Evolutionary conservation across 202 grass and related monocot species (phyloP), one percentile per base, ranked within the genome.

Genomic region (Thinopyrum obtusiflorum): DNA sequence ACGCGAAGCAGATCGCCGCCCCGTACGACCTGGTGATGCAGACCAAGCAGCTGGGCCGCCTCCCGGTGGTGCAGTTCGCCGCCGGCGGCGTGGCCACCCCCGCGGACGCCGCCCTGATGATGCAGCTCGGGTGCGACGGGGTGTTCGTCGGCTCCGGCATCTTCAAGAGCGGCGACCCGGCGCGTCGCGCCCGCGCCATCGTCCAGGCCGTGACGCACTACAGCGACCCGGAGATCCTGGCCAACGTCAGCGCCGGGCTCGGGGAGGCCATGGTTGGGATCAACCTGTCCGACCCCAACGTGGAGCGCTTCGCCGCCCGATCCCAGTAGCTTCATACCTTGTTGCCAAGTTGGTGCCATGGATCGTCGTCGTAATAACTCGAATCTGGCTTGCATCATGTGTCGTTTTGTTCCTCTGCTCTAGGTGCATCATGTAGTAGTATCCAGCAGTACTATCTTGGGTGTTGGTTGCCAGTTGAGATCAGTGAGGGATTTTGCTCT

Each of bases 21-120:
- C 88, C 91, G 4, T 93, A 93, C 46, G 91, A 93, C 82, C 91
- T 93, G 1, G 88, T 93, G 65, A 90, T 93, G 91, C 91, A 93
- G 86, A 90, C 91, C 79, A 93, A 93, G 83, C 91, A 93, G 79
- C 86, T 93, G 2, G 88, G 88, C 5, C 80, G 83, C 59, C 79
- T 93, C 78, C 91, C 91, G 1, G 88, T 93, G 29, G 91, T 93
- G 47, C 91, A 90, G 44, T 93, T 93, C 17, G 91, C 91, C 0
- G 91, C 91, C 1, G 88, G 91, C 2, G 91, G 91, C 4, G 82
- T 93, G 0, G 91, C 91, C 21, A 90, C 85, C n/a, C 91, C 91
- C 1, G 91, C 88, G 1, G 91, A 93, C 53, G 91, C 91, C 3
- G 88, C 88, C 9, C 85, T 93, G 64, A 93, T 93, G 91, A 93